Percentiles rank a stretch among this genome's conserved stretches.
Evolutionary conservation across 2,329 filamentous ascomycete genomes (phyloP).

Genomic region (Ascochyta viciae-villosae): DNA sequence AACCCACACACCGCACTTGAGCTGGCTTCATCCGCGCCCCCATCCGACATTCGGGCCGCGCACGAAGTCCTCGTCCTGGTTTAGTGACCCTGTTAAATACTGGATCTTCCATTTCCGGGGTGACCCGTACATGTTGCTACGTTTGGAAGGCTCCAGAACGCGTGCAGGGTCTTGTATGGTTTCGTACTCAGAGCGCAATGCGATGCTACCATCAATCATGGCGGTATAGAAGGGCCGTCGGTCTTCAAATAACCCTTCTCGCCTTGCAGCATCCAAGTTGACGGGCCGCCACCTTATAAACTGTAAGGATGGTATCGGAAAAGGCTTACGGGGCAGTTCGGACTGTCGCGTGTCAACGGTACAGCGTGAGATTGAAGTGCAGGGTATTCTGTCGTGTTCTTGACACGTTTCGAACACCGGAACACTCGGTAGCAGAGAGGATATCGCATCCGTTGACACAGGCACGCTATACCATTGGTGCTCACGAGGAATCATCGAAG

Average conservation of each 20-base stretch:
- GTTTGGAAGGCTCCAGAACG: conserved; percentile 22
- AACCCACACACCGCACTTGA: conserved; percentile 20
- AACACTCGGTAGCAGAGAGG: background rate
- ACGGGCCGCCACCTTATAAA: background rate
- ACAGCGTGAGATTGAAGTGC: background rate
- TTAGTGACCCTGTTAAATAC: conserved; percentile 25
- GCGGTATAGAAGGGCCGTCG: background rate
- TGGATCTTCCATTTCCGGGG: conserved; percentile 15
- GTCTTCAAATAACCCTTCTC: background rate
- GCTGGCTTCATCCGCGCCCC: conserved; percentile 18
- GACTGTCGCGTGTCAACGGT: background rate
- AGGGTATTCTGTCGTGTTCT: background rate
- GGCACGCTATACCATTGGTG: background rate
- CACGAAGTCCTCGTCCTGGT: conserved; percentile 28
- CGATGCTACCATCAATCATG: background rate
- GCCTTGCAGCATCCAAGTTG: background rate
- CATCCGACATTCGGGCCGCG: conserved; percentile 25
- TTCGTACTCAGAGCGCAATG: conserved; percentile 1
- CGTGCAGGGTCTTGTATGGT: conserved; percentile 23
- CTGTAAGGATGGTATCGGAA: background rate
- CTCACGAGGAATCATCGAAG: background rate
- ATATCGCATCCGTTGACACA: background rate
- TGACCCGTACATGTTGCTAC: conserved; percentile 15
- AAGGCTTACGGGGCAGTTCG: background rate
- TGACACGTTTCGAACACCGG: background rate